Conservation (phyloP, 2,329 filamentous ascomycete species). For the Pleurostoma richardsiae region DNA sequence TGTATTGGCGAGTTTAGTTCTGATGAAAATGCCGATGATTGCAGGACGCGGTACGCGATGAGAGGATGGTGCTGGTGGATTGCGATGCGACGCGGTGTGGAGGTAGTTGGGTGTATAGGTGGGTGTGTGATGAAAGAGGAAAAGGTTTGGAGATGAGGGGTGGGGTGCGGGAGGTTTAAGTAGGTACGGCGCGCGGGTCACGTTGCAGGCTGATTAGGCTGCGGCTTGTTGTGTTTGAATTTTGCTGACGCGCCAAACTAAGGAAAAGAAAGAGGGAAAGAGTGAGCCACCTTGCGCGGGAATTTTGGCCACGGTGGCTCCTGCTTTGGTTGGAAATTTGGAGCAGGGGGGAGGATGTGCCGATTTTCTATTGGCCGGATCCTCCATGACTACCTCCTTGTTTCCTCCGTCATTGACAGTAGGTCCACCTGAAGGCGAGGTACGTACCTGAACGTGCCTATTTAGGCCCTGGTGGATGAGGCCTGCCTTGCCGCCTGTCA, state of each 20-base stretch:
- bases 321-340: constrained; percentile 9
- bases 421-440: too few species aligned
- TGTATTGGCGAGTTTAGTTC: constrained; percentile 19
- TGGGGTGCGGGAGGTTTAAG: constrained; percentile 39
- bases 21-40: constrained; percentile 15
- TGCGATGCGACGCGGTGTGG: constrained; percentile 13
- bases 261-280: too few species aligned
- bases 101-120: constrained; percentile 20
- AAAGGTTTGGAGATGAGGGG: constrained; percentile 26
- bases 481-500: too few species aligned
- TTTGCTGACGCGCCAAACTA: too few species aligned
- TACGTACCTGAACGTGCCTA: too few species aligned
- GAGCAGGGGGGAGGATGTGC: constrained; percentile 3
- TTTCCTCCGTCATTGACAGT: too few species aligned
- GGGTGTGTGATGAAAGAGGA: constrained; percentile 25
- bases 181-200: constrained; percentile 19
- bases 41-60: constrained; percentile 14
- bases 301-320: too few species aligned
- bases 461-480: too few species aligned
- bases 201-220: constrained; percentile 26
- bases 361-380: constrained; percentile 19
- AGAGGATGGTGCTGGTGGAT: constrained; percentile 18
- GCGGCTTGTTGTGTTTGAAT: neutral
- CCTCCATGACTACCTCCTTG: too few species aligned
- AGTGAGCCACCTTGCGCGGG: too few species aligned